These are phyloP conservation scores for Phytophthora syringae DNA, from an alignment of 352 stramenopile genomes.

Conservation along the genomic window DNA sequence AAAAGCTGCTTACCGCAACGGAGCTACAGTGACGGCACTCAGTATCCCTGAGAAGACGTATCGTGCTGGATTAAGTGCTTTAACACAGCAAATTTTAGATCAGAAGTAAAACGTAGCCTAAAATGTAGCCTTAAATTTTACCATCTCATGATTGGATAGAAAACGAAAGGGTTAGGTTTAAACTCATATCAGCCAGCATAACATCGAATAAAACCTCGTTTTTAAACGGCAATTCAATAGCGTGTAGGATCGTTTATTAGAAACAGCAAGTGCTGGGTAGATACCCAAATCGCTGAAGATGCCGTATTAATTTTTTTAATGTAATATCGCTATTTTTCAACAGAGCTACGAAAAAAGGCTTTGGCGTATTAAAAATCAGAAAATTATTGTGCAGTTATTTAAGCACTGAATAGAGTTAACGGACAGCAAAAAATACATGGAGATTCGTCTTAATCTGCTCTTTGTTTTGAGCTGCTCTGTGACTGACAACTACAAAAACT, in stretches of 20 bases:
- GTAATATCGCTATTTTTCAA: neutral
- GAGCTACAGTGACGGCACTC: neutral
- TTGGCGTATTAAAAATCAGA: too few relatives aligned
- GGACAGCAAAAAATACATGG: too few relatives aligned
- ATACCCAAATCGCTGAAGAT: neutral
- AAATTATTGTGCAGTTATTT: too few relatives aligned
- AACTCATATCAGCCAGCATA: too few relatives aligned
- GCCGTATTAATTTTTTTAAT: neutral
- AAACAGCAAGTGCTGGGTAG: neutral
- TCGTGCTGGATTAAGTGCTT: neutral
- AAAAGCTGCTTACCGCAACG: neutral
- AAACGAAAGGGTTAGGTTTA: neutral
- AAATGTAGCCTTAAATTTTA: neutral
- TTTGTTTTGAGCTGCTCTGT: neutral
- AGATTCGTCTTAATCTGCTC: neutral
- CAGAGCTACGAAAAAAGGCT: conserved; percentile 4
- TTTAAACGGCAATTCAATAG: too few relatives aligned
- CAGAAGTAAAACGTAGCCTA: too few relatives aligned
- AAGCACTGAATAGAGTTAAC: too few relatives aligned
- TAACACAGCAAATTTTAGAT: too few relatives aligned
- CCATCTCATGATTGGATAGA: neutral
- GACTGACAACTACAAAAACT: neutral
- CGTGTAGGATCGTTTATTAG: neutral
- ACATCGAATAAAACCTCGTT: too few relatives aligned
- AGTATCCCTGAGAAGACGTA: neutral